phyloP scores from a whole-genome alignment of 2,329 filamentous ascomycete species.

The Fusarium robinianum region DNA sequence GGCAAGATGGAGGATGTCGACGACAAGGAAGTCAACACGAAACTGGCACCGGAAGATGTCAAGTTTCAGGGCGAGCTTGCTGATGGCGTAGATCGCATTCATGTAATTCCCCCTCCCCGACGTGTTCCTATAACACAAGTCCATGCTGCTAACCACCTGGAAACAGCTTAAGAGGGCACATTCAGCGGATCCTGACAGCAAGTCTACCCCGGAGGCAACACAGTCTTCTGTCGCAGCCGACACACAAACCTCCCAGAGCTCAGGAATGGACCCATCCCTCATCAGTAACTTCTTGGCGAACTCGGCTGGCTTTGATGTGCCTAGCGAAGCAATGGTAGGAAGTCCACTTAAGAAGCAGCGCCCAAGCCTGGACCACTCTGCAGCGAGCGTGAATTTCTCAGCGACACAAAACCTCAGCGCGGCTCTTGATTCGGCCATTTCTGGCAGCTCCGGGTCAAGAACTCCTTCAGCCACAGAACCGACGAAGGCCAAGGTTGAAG shows the following conservation, averaged over 20 bases:
- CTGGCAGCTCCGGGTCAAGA: conserved; percentile 28
- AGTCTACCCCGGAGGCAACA: conserved; percentile 41
- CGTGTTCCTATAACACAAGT: not conserved
- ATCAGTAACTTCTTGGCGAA: conserved; percentile 19
- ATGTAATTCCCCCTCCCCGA: conserved; percentile 55
- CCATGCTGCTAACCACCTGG: conserved; percentile 14
- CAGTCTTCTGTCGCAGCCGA: conserved; percentile 50
- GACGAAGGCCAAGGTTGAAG: conserved; percentile 37
- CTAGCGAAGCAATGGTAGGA: conserved; percentile 55
- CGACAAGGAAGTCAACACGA: conserved; percentile 63
- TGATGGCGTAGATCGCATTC: conserved; percentile 81
- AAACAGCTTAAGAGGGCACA: conserved; percentile 78
- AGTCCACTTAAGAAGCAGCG: conserved; percentile 79
- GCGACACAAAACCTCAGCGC: conserved; percentile 43
- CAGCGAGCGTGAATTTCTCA: conserved; percentile 32
- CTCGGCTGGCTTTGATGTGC: conserved; percentile 34
- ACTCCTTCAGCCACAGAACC: conserved; percentile 28
- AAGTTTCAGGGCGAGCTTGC: conserved; percentile 74
- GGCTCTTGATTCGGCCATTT: conserved; percentile 40
- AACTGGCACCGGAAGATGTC: conserved; percentile 71
- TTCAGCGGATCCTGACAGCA: conserved; percentile 69
- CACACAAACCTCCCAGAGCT: conserved; percentile 41
- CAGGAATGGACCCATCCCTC: conserved; percentile 20
- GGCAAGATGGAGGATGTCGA: conserved; percentile 68
- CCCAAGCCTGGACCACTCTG: conserved; percentile 53